phyloP scores from a whole-genome alignment of 768 basidiomycete species.

The Suillus luteus region DNA sequence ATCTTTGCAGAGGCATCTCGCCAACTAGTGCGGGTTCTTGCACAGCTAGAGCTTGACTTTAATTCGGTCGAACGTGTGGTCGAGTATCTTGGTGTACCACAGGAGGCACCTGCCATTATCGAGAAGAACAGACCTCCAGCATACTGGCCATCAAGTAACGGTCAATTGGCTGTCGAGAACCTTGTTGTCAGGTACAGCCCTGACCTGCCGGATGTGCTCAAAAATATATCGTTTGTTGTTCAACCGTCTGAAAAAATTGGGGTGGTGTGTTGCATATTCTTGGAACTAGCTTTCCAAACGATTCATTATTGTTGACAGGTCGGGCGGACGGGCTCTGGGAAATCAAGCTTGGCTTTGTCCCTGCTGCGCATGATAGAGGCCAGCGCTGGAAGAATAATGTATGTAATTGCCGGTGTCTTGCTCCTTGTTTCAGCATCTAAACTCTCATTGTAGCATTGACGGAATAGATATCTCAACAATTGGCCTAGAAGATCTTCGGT shows the following conservation, averaged over 20 bases:
- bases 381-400: constrained; percentile 58
- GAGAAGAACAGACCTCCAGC: constrained; percentile 63
- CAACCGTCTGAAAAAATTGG: constrained; percentile 68
- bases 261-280: constrained; percentile 45
- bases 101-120: constrained; percentile 66
- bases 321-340: constrained; percentile 70
- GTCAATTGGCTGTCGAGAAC: constrained; percentile 58
- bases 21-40: constrained; percentile 66
- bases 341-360: constrained; percentile 36
- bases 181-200: constrained; percentile 65
- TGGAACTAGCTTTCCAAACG: constrained; percentile 5
- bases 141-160: constrained; percentile 66
- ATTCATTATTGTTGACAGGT: constrained; percentile 40
- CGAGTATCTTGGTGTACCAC: constrained; percentile 67
- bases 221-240: constrained; percentile 58
- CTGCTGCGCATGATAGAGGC: constrained; percentile 51
- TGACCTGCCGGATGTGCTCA: constrained; percentile 60
- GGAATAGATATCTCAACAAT: constrained; percentile 68
- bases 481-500: constrained; percentile 69
- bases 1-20: constrained; percentile 70
- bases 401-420: constrained; percentile 21
- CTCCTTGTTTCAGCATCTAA: constrained; percentile 1
- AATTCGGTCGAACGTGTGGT: constrained; percentile 74
- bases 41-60: constrained; percentile 73
- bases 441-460: constrained; percentile 49